Conservation (phyloP, 371 early-diverging fungal genomes). For the Mortierella sp. region DNA sequence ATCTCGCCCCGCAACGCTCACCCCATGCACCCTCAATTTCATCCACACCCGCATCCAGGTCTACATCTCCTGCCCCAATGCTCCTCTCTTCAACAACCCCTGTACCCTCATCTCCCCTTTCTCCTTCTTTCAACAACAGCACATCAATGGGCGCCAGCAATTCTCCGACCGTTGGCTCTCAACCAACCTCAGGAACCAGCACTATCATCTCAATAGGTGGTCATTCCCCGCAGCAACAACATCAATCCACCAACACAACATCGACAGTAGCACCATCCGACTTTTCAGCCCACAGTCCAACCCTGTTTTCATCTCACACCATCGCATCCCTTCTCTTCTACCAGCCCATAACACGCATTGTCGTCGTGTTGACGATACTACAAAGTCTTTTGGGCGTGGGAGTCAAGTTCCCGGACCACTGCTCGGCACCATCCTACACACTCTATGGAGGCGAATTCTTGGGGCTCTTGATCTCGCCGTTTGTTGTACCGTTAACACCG, state of each 20-base stretch:
- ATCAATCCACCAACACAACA: slow-evolving; percentile 10
- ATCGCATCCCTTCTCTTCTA: slow-evolving; percentile 18
- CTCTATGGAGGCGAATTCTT: slow-evolving; percentile 25
- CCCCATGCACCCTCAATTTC: slow-evolving; percentile 39
- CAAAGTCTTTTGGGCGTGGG: slow-evolving; percentile 28
- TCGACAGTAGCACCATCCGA: slow-evolving; percentile 15
- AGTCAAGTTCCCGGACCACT: slow-evolving; percentile 39
- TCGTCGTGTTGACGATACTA: slow-evolving; percentile 30
- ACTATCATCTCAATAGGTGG: background rate
- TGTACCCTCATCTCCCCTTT: slow-evolving; percentile 34
- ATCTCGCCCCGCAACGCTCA: slow-evolving; percentile 27
- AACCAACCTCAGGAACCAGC: slow-evolving; percentile 5
- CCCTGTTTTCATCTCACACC: background rate
- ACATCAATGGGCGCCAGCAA: background rate
- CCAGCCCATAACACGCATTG: slow-evolving; percentile 39
- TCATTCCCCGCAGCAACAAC: slow-evolving; percentile 8
- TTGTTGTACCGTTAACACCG: slow-evolving; percentile 36
- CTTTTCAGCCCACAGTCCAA: background rate
- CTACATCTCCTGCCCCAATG: slow-evolving; percentile 43
- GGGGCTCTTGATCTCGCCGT: slow-evolving; percentile 37
- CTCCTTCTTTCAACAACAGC: slow-evolving; percentile 24
- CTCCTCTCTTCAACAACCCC: slow-evolving; percentile 15
- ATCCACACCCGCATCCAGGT: slow-evolving; percentile 32
- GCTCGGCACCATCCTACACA: slow-evolving; percentile 38
- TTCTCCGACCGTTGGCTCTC: background rate